Conservation (phyloP, 176 grass and related monocot species). For the Triticum timopheevii region DNA sequence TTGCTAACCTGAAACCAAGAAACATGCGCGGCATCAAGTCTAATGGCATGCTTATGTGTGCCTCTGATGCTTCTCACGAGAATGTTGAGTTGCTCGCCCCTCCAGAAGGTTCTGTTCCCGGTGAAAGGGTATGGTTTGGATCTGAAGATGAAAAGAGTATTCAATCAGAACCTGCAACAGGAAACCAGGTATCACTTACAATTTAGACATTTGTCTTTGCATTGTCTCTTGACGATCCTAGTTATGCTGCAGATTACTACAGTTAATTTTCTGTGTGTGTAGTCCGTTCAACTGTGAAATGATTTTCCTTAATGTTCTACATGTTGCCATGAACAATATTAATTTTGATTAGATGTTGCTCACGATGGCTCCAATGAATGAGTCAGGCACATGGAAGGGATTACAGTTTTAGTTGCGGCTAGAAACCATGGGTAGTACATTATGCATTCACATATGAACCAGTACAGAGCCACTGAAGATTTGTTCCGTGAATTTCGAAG, state of each 20-base stretch:
- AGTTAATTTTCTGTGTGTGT: background rate
- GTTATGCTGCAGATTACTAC: conserved; percentile 4
- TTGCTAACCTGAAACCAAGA: conserved; percentile 91
- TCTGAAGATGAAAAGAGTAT: conserved; percentile 64
- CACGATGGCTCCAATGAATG: background rate
- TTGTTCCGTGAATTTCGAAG: background rate
- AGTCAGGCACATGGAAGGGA: background rate
- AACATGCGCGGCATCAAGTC: conserved; percentile 98
- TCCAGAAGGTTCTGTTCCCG: conserved; percentile 77
- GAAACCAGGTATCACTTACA: conserved; percentile 71
- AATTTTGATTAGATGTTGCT: background rate
- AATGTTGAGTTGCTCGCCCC: conserved; percentile 82
- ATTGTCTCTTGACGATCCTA: background rate
- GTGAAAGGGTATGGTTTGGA: conserved; percentile 98
- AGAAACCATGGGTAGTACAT: background rate
- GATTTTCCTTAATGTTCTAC: background rate
- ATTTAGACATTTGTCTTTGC: conserved; percentile 5
- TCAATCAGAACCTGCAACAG: conserved; percentile 63
- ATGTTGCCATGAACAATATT: background rate
- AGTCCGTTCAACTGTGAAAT: background rate
- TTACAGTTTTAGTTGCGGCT: background rate
- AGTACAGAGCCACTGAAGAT: background rate
- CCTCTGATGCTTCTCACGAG: conserved; percentile 87
- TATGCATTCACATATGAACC: background rate
- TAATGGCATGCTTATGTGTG: conserved; percentile 99